Conservation (phyloP, 371 early-diverging fungal species). For the Massospora cicadina region DNA sequence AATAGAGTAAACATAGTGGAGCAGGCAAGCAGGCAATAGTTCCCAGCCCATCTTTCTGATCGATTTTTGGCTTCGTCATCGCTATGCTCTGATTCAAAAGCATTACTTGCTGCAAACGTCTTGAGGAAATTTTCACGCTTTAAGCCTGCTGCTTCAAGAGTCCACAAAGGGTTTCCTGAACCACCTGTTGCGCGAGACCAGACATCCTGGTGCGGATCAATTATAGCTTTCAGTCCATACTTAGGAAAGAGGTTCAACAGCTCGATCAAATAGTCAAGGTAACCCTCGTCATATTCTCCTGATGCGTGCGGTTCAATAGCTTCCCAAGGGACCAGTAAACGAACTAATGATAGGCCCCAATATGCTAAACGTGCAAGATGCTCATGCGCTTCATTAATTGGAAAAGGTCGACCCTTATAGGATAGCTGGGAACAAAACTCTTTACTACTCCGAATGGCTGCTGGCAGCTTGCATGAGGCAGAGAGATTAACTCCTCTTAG, state of each 20-base stretch:
- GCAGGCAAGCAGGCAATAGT: conserved; percentile 61
- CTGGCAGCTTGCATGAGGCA: background rate
- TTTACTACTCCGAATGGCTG: background rate
- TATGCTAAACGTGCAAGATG: conserved; percentile 48
- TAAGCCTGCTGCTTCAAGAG: conserved; percentile 49
- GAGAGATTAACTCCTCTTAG: background rate
- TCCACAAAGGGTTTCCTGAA: conserved; percentile 81
- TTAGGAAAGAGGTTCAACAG: conserved; percentile 38
- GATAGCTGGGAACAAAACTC: conserved; percentile 20
- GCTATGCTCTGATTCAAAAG: background rate
- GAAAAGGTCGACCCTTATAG: conserved; percentile 64
- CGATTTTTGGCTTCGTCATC: background rate
- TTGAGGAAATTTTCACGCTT: conserved; percentile 37
- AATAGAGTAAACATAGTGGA: conserved; percentile 73
- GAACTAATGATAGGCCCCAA: conserved; percentile 65
- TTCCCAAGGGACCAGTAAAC: conserved; percentile 77
- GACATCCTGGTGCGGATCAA: conserved; percentile 65
- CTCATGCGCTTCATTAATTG: conserved; percentile 58
- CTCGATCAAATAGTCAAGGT: conserved; percentile 52
- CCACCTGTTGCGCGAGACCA: conserved; percentile 67
- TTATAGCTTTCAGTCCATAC: conserved; percentile 55
- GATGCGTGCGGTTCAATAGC: conserved; percentile 62
- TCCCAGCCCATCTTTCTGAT: conserved; percentile 50
- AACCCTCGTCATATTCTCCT: conserved; percentile 68
- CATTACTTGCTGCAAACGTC: conserved; percentile 31